These are phyloP conservation scores for Ceratocystis lukuohia DNA, from an alignment of 2,329 filamentous ascomycete genomes.

Conservation along the genomic window DNA sequence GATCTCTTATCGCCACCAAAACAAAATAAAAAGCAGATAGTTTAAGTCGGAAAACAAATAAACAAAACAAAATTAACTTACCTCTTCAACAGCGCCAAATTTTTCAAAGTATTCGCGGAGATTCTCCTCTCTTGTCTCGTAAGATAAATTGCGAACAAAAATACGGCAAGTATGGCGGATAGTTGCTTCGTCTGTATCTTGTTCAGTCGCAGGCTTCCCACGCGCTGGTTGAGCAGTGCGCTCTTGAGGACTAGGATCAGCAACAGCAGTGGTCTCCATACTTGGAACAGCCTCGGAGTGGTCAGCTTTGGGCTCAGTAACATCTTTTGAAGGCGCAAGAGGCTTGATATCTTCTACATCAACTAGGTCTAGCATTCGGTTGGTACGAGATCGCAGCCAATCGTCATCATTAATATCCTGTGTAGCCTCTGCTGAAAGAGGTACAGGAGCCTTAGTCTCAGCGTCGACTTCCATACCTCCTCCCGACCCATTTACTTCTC, in stretches of 20 bases:
- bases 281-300: not conserved
- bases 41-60: not conserved
- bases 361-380: conserved; percentile 67
- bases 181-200: conserved; percentile 38
- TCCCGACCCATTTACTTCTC: conserved; percentile 41
- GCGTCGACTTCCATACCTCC: conserved; percentile 12
- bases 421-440: conserved; percentile 18
- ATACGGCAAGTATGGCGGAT: conserved; percentile 63
- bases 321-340: conserved; percentile 8
- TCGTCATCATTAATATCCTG: conserved; percentile 61
- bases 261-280: not conserved
- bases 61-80: conserved; percentile 40
- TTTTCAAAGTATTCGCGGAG: conserved; percentile 56
- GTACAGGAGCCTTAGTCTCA: conserved; percentile 10
- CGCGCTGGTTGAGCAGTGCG: not conserved
- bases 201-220: conserved; percentile 21
- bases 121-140: conserved; percentile 63
- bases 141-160: conserved; percentile 82
- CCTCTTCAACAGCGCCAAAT: conserved; percentile 74
- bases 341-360: conserved; percentile 50
- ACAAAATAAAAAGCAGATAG: not conserved
- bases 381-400: conserved; percentile 84
- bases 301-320: too few species aligned
- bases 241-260: not conserved
- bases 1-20: not conserved